Evolutionary conservation across 2,329 filamentous ascomycete species (phyloP).

Genomic region (Trichoderma oligosporum): DNA sequence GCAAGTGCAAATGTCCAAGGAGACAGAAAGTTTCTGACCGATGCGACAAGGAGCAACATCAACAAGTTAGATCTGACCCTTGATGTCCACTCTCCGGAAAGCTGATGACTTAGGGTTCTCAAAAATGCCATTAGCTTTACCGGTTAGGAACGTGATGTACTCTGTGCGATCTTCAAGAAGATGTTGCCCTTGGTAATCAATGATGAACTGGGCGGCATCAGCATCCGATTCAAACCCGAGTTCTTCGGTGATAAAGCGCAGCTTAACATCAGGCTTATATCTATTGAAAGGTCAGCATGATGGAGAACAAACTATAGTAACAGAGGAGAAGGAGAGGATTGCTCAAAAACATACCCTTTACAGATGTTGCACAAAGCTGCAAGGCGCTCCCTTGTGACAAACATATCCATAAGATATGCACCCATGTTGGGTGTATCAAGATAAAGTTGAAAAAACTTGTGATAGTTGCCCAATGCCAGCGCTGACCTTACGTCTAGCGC

Average conservation of each 20-base stretch:
- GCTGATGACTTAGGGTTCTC: constrained; percentile 69
- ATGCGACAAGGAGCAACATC: constrained; percentile 15
- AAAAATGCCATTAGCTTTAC: constrained; percentile 69
- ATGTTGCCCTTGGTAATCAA: constrained; percentile 70
- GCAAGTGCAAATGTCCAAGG: background rate
- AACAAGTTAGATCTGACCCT: constrained; percentile 77
- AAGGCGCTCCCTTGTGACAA: constrained; percentile 88
- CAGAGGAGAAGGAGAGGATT: background rate
- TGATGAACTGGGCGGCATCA: constrained; percentile 86
- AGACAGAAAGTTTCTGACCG: background rate
- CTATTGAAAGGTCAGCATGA: constrained; percentile 55
- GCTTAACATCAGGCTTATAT: constrained; percentile 84
- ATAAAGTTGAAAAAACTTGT: constrained; percentile 96
- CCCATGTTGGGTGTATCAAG: constrained; percentile 95
- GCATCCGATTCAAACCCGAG: constrained; percentile 91
- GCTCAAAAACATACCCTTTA: constrained; percentile 71
- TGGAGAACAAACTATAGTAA: background rate
- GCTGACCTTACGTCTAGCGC: constrained; percentile 88
- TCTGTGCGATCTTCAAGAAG: constrained; percentile 74
- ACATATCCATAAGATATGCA: constrained; percentile 98
- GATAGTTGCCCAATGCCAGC: constrained; percentile 90
- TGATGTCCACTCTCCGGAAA: constrained; percentile 89
- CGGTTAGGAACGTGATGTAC: constrained; percentile 67
- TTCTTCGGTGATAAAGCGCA: constrained; percentile 92
- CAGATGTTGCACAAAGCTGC: constrained; percentile 87